These are phyloP conservation scores for Rhizopus arrhizus DNA, from an alignment of 371 early-diverging fungal species.

Conservation along the genomic window DNA sequence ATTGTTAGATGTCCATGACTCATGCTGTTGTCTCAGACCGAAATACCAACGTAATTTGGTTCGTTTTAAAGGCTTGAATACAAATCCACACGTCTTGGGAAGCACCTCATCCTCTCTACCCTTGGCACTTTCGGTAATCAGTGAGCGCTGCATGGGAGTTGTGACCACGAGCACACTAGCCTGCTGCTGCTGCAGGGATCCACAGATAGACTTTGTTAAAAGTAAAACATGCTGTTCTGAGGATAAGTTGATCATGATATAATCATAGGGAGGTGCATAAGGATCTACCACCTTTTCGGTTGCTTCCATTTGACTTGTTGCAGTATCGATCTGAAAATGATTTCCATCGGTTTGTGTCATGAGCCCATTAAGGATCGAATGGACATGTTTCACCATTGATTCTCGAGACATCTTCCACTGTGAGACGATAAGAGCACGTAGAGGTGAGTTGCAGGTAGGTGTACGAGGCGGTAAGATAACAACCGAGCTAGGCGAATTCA, in stretches of 20 bases:
- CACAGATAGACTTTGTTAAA: constrained; percentile 44
- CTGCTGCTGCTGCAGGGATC: constrained; percentile 42
- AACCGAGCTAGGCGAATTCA: constrained; percentile 20
- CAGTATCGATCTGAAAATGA: constrained; percentile 30
- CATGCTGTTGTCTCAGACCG: constrained; percentile 41
- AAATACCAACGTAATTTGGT: constrained; percentile 59
- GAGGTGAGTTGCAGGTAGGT: constrained; percentile 32
- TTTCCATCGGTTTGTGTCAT: not conserved
- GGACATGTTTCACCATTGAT: constrained; percentile 44
- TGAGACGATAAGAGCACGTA: constrained; percentile 45
- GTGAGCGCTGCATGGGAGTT: constrained; percentile 61
- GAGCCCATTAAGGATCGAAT: constrained; percentile 34
- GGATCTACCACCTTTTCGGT: constrained; percentile 34
- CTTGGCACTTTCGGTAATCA: constrained; percentile 54
- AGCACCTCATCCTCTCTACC: constrained; percentile 35
- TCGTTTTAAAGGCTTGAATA: constrained; percentile 63
- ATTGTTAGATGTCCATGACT: not conserved
- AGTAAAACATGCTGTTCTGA: constrained; percentile 53
- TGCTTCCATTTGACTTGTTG: constrained; percentile 40
- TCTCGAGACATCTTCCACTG: constrained; percentile 46
- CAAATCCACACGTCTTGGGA: constrained; percentile 55
- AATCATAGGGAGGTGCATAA: constrained; percentile 44
- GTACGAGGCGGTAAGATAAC: constrained; percentile 43
- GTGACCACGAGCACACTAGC: constrained; percentile 57
- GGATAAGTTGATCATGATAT: constrained; percentile 54